Evolutionary conservation across 2,329 filamentous ascomycete species (phyloP).

Genomic region (Pochonia chlamydosporia): DNA sequence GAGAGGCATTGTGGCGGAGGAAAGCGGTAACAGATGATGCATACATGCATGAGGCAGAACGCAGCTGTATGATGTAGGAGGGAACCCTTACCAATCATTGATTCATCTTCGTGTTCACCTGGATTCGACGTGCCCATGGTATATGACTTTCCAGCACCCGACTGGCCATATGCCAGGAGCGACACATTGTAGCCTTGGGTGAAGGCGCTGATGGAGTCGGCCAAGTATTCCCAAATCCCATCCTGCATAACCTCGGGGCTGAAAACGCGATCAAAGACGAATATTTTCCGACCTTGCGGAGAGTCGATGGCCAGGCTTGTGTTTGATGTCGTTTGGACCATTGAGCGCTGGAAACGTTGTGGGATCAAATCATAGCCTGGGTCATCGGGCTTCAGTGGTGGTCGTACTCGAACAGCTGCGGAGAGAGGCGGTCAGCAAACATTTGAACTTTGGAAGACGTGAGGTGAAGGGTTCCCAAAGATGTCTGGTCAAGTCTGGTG

Average conservation of each 20-base stretch:
- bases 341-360: constrained; percentile 87
- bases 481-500: too few species aligned
- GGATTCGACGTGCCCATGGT: constrained; percentile 97
- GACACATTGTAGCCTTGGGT: constrained; percentile 98
- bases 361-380: constrained; percentile 94
- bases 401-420: constrained; percentile 85
- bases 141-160: constrained; percentile 94
- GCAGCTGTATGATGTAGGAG: constrained; percentile 25
- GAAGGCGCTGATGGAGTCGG: constrained; percentile 84
- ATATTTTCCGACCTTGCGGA: constrained; percentile 86
- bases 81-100: constrained; percentile 62
- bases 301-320: constrained; percentile 87
- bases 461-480: too few species aligned
- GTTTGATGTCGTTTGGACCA: constrained; percentile 81
- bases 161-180: constrained; percentile 93
- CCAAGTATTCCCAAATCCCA: constrained; percentile 89
- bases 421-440: background rate
- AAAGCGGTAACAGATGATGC: background rate
- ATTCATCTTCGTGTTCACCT: constrained; percentile 62
- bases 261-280: constrained; percentile 96
- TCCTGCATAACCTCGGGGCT: constrained; percentile 76
- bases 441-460: too few species aligned
- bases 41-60: background rate
- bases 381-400: constrained; percentile 74
- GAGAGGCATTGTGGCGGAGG: background rate